phyloP scores from a whole-genome alignment of 345 rosid genomes.

The Citrus mangshanensis region DNA sequence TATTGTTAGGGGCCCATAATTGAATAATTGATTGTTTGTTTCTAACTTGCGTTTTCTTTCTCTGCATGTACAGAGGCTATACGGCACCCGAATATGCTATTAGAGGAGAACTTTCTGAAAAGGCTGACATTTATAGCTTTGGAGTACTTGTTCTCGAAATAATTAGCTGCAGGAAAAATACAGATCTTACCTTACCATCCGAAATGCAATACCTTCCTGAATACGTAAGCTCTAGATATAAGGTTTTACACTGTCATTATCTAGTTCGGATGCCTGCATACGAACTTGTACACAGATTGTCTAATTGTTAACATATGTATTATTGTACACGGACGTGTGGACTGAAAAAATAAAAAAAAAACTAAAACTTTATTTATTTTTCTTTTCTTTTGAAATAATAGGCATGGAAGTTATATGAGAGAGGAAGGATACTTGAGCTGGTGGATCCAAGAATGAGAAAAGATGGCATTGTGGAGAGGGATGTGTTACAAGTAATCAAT shows the following conservation, averaged over 20 bases:
- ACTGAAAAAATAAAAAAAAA: too few relatives aligned
- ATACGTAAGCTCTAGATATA: conserved; percentile 36
- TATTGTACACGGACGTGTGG: neutral
- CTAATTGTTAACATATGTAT: too few relatives aligned
- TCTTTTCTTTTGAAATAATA: neutral
- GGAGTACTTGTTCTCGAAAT: conserved; percentile 71
- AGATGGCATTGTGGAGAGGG: conserved; percentile 34
- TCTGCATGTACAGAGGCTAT: conserved; percentile 39
- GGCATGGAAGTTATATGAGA: conserved; percentile 67
- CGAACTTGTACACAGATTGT: too few relatives aligned
- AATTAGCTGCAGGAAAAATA: conserved; percentile 57
- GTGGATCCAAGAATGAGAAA: conserved; percentile 45
- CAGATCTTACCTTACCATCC: conserved; percentile 49
- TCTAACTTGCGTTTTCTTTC: neutral
- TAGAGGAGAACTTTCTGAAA: conserved; percentile 64
- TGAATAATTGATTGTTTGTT: neutral
- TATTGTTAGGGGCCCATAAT: neutral
- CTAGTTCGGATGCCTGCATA: too few relatives aligned
- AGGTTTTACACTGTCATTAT: too few relatives aligned
- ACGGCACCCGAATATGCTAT: conserved; percentile 75
- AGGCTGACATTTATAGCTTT: conserved; percentile 69
- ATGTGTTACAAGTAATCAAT: conserved; percentile 38
- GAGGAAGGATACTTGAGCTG: conserved; percentile 32
- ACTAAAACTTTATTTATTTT: neutral
- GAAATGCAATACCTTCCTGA: conserved; percentile 75